Conservation (phyloP, 2,329 filamentous ascomycete genomes). For the Aureobasidium pullulans region DNA sequence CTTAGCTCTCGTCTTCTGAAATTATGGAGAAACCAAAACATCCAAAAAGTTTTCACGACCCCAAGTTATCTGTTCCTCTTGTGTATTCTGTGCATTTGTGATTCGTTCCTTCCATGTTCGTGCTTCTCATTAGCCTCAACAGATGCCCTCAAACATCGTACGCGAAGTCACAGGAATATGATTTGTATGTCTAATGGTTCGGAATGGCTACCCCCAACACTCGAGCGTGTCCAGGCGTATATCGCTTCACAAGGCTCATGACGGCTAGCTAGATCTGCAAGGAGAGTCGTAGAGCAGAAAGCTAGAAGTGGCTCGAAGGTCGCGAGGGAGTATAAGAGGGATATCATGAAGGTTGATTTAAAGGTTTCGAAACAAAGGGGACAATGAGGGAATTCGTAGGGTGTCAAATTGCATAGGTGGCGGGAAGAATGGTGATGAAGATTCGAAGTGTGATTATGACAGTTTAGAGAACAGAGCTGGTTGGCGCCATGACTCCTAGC, state of each 20-base stretch:
- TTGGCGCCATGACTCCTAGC: no score
- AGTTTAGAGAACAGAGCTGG: no score
- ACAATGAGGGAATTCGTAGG: no score
- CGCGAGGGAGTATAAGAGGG: background rate
- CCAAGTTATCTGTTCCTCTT: background rate
- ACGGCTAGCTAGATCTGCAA: background rate
- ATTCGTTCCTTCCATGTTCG: background rate
- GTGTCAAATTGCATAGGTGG: no score
- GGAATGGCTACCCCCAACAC: background rate
- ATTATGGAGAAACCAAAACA: conserved; percentile 1
- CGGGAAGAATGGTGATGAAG: no score
- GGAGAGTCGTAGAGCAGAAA: background rate
- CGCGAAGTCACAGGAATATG: background rate
- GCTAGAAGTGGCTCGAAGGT: background rate
- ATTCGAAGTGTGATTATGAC: no score
- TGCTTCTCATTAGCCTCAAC: background rate
- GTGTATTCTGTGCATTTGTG: background rate
- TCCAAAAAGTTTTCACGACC: conserved; percentile 10
- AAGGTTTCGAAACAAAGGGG: background rate
- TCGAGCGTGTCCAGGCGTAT: background rate
- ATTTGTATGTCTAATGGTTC: background rate
- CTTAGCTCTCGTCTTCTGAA: conserved; percentile 12
- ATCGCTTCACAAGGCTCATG: background rate
- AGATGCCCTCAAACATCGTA: no score
- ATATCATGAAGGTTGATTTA: background rate